phyloP scores from a whole-genome alignment of 1,284 basidiomycete species.

The Pyrrhoderma lamaoense region DNA sequence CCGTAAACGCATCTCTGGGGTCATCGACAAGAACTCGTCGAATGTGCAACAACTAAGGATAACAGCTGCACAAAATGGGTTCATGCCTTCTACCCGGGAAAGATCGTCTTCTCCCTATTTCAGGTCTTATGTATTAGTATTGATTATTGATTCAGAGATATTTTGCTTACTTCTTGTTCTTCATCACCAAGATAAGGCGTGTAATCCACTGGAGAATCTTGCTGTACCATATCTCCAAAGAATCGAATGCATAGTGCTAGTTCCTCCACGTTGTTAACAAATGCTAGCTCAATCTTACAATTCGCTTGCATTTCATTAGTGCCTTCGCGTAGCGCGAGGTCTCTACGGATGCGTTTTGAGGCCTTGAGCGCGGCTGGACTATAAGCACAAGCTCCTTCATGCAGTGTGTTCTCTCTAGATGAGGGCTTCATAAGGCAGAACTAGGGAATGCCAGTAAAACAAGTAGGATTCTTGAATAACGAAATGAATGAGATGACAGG shows the following conservation, averaged over 20 bases:
- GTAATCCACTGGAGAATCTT: conserved; percentile 4
- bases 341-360: conserved; percentile 53
- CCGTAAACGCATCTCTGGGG: conserved; percentile 39
- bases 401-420: conserved; percentile 25
- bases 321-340: conserved; percentile 31
- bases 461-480: conserved; percentile 46
- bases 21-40: conserved; percentile 46
- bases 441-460: conserved; percentile 59
- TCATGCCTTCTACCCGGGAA: conserved; percentile 50
- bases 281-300: conserved; percentile 44
- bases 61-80: conserved; percentile 54
- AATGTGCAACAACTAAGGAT: conserved; percentile 50
- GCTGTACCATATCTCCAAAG: conserved; percentile 45
- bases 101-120: conserved; percentile 50
- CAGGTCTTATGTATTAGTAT: neutral
- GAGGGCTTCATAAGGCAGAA: conserved; percentile 28
- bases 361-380: conserved; percentile 59
- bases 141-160: neutral
- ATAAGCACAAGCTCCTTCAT: conserved; percentile 29
- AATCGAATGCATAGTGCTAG: conserved; percentile 45
- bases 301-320: conserved; percentile 51
- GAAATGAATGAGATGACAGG: conserved; percentile 49
- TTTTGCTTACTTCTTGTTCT: conserved; percentile 39
- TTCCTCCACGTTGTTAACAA: conserved; percentile 50
- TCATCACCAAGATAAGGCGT: conserved; percentile 29